These are phyloP conservation scores for Cladorrhinum sp. DNA, from an alignment of 2,329 filamentous ascomycete species.

Conservation along the genomic window DNA sequence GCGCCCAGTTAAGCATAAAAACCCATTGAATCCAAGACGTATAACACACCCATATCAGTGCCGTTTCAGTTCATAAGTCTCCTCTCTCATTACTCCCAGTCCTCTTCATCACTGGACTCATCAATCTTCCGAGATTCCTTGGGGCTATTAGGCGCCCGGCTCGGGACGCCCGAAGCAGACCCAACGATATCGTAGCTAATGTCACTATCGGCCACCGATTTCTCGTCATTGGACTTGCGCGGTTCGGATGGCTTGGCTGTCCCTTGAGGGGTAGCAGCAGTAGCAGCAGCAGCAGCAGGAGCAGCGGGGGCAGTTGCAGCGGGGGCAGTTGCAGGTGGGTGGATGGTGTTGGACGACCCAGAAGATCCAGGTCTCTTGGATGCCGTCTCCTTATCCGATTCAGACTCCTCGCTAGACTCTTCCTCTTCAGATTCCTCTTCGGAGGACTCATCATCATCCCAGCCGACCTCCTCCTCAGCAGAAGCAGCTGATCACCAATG, in stretches of 20 bases:
- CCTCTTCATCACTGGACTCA: conserved; percentile 65
- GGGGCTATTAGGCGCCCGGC: conserved; percentile 69
- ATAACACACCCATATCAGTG: neutral
- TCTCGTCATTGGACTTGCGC: conserved; percentile 79
- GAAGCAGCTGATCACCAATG: conserved; percentile 53
- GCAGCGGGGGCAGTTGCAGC: conserved; percentile 35
- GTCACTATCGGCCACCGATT: conserved; percentile 88
- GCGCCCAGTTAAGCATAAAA: neutral
- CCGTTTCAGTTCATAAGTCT: neutral
- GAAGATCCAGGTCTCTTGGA: conserved; percentile 46
- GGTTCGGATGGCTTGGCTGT: conserved; percentile 57
- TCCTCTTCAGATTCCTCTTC: conserved; percentile 31
- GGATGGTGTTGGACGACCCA: conserved; percentile 59
- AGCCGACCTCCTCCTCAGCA: conserved; percentile 67
- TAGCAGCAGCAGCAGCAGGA: conserved; percentile 34
- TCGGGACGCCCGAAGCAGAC: conserved; percentile 70
- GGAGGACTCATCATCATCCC: conserved; percentile 58
- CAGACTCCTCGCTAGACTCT: conserved; percentile 31
- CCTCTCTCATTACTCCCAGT: conserved; percentile 63
- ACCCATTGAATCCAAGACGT: neutral
- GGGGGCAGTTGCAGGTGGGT: conserved; percentile 40
- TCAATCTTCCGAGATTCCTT: conserved; percentile 54
- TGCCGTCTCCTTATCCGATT: conserved; percentile 10
- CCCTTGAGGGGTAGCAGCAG: neutral
- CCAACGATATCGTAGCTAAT: conserved; percentile 94